phyloP scores from a whole-genome alignment of 164 flowering plant species.

The Amborella trichopoda region DNA sequence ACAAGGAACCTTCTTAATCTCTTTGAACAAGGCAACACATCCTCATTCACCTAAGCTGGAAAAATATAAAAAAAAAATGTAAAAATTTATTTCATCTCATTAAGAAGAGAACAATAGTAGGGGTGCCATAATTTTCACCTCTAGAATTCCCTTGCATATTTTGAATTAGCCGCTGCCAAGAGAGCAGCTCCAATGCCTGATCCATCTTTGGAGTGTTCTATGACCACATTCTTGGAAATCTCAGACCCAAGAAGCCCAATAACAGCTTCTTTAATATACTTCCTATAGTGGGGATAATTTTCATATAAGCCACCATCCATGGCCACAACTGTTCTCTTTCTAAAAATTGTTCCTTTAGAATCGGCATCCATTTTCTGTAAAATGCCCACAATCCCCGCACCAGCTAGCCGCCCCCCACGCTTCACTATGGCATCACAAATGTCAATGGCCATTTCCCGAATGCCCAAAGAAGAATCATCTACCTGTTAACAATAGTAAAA shows the following conservation, averaged over 20 bases:
- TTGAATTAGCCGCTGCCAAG: constrained; percentile 91
- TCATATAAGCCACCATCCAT: constrained; percentile 85
- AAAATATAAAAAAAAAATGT: no score
- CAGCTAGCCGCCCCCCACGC: constrained; percentile 81
- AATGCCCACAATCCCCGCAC: constrained; percentile 82
- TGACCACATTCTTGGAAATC: constrained; percentile 21
- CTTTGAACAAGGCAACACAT: no score
- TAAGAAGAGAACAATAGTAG: no score
- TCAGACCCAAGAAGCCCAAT: constrained; percentile 66
- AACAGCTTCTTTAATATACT: constrained; percentile 43
- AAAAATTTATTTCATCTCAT: no score
- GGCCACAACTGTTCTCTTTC: constrained; percentile 54
- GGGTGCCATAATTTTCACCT: no score
- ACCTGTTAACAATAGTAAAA: background rate
- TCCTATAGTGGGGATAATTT: constrained; percentile 67
- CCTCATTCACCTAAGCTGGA: no score
- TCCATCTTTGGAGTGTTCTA: constrained; percentile 70
- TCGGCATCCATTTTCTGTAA: constrained; percentile 82
- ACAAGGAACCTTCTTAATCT: no score
- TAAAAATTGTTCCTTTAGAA: constrained; percentile 33
- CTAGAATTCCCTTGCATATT: no score
- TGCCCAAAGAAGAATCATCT: constrained; percentile 43
- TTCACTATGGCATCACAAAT: constrained; percentile 68
- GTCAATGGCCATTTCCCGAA: constrained; percentile 61
- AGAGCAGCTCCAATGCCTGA: constrained; percentile 96